phyloP scores from a whole-genome alignment of 2,329 filamentous ascomycete species.

The Colletotrichum scovillei region DNA sequence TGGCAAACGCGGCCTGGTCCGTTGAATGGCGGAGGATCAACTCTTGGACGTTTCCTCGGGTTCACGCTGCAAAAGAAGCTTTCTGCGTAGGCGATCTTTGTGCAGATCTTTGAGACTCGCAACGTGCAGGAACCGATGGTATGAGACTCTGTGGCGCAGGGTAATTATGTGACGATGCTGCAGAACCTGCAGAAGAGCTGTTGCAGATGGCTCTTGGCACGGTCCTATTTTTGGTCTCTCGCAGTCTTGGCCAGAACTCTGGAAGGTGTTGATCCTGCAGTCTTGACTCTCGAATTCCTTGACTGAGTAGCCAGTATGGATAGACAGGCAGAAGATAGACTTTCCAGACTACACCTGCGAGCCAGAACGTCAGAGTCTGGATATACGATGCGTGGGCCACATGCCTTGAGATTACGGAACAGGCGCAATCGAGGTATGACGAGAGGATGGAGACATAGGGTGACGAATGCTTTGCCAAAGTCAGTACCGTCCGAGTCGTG shows the following conservation, averaged over 20 bases:
- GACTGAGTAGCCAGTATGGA: not conserved
- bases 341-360: not conserved
- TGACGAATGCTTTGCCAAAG: not conserved
- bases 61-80: not conserved
- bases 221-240: not conserved
- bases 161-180: not conserved
- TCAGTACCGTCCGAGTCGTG: not conserved
- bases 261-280: too few species aligned
- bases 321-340: not conserved
- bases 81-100: not conserved
- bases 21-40: too few species aligned
- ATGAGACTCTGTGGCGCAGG: not conserved
- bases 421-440: not conserved
- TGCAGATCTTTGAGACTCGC: not conserved
- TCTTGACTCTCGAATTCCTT: too few species aligned
- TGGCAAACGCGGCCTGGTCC: not conserved
- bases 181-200: not conserved
- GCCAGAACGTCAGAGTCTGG: not conserved
- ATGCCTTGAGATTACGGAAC: not conserved
- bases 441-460: not conserved
- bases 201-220: not conserved
- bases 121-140: not conserved
- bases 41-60: not conserved
- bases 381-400: not conserved
- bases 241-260: not conserved